Evolutionary conservation across 139 green algal genomes (phyloP).

Genomic region (Limnomonas spitsbergensis): DNA sequence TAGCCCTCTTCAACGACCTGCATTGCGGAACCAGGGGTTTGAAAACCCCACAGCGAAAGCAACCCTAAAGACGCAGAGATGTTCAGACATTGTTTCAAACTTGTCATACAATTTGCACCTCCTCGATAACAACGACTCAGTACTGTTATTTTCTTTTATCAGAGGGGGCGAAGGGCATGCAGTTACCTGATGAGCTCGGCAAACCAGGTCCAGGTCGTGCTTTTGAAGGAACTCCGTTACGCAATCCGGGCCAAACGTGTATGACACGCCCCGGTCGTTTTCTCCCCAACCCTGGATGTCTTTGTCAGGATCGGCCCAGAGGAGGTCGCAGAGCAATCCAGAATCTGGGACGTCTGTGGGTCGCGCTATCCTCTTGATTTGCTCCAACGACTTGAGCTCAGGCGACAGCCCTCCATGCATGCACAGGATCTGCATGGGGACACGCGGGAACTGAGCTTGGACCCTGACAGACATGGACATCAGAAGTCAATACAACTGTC

Average conservation of each 20-base stretch:
- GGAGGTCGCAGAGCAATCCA: constrained; percentile 96
- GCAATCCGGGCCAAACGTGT: constrained; percentile 95
- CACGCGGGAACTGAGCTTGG: no score
- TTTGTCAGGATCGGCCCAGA: constrained; percentile 99
- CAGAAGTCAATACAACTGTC: no score
- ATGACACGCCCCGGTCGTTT: constrained; percentile 97
- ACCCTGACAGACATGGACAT: no score
- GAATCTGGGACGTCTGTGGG: constrained; percentile 97
- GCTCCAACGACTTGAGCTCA: constrained; percentile 95
- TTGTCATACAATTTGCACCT: neutral
- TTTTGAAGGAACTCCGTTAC: constrained; percentile 95
- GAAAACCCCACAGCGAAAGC: no score
- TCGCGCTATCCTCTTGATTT: constrained; percentile 95
- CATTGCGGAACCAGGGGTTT: constrained; percentile 2
- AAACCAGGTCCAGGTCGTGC: constrained; percentile 97
- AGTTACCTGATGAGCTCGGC: constrained; percentile 90
- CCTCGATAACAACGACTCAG: neutral
- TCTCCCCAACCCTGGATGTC: constrained; percentile 96
- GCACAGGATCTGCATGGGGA: constrained; percentile 88
- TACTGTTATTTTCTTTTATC: neutral
- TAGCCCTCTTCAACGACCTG: constrained; percentile 98
- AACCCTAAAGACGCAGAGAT: neutral
- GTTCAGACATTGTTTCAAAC: neutral
- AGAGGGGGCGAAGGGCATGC: neutral
- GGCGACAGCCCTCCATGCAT: constrained; percentile 99